Evolutionary conservation across 2,329 filamentous ascomycete species (phyloP), one percentile per base, ranked within the genome.

Genomic region (Delphinella strobiligena): DNA sequence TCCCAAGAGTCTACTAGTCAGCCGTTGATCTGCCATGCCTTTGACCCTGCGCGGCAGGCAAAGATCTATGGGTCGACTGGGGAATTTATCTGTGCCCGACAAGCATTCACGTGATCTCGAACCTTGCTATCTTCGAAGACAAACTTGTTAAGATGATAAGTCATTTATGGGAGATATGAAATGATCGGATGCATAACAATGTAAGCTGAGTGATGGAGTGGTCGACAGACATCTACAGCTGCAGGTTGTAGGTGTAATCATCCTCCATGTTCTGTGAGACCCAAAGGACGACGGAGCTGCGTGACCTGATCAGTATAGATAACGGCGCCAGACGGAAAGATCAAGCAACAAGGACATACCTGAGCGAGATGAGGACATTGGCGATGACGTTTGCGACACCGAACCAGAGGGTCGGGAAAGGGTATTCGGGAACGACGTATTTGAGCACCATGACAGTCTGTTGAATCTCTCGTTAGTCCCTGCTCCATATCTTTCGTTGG

Each of bases 231-330:
- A 12, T 27, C 40, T 51, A 82, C 47, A 82, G 67, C 36, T 76
- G 74, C 45, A 82, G 61, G 51, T 75, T 80, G 59, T 82, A 82
- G 19, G 76, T 80, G 56, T 81, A 82, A 52, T 81, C 78, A 50
- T 82, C 78, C 56, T 82, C 78, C 62, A 82, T 80, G 52, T 81
- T 82, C 65, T 82, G 78, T 37, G 74, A 76, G 19, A 82, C 68
- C 78, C 78, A 82, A 24, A 82, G 68, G 29, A 80, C 72, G 36
- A 74, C 66, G 18, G 74, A 75, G 53, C 76, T 80, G 49, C 14
- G 43, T 33, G 12, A 29, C 9, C 14, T 37, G 22, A 27, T 29
- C 22, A 31, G 29, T n/a, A n/a, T n/a, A n/a, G n/a, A n/a, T n/a
- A n/a, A n/a, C n/a, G n/a, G n/a, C n/a, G n/a, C n/a, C n/a, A n/a